Conservation (phyloP, 805 yeast genomes). For the Yarrowia deformans region DNA sequence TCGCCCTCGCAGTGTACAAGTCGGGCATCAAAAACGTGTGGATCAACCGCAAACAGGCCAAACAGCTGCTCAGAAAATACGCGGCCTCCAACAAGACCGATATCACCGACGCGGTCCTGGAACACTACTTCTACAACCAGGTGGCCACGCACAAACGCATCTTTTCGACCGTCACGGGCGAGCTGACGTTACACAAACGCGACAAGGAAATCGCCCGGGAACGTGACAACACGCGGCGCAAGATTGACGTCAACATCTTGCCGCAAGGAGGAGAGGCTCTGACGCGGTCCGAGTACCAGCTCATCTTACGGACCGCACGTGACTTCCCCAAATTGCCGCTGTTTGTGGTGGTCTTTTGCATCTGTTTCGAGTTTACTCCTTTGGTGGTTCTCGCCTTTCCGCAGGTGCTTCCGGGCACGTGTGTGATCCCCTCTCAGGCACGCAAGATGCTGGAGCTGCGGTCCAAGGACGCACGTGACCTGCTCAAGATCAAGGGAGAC, state of each 20-base stretch:
- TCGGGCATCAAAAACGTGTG: conserved; percentile 59
- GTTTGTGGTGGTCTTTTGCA: conserved; percentile 62
- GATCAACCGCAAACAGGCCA: conserved; percentile 50
- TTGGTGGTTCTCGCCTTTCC: conserved; percentile 62
- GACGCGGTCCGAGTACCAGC: conserved; percentile 58
- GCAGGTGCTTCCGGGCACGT: conserved; percentile 66
- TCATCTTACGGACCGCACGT: conserved; percentile 57
- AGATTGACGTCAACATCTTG: conserved; percentile 2
- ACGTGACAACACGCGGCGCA: conserved; percentile 41
- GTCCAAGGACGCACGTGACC: conserved; percentile 12
- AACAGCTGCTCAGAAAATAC: conserved; percentile 42
- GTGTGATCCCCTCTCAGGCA: conserved; percentile 59
- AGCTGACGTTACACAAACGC: conserved; percentile 38
- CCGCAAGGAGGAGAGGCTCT: conserved; percentile 47
- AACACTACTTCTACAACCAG: conserved; percentile 40
- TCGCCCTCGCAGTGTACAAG: conserved; percentile 52
- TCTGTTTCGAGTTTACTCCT: conserved; percentile 66
- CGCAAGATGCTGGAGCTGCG: conserved; percentile 9
- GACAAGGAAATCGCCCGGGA: conserved; percentile 48
- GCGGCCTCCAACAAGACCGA: conserved; percentile 41
- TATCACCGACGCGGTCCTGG: conserved; percentile 47
- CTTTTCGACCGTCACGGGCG: conserved; percentile 38
- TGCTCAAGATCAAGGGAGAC: conserved; percentile 2
- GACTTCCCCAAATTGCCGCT: conserved; percentile 64
- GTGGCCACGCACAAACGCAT: conserved; percentile 40